Evolutionary conservation across 1,284 basidiomycete species (phyloP), one percentile per base, ranked within the genome.

Genomic region (Nidula niveotomentosa): DNA sequence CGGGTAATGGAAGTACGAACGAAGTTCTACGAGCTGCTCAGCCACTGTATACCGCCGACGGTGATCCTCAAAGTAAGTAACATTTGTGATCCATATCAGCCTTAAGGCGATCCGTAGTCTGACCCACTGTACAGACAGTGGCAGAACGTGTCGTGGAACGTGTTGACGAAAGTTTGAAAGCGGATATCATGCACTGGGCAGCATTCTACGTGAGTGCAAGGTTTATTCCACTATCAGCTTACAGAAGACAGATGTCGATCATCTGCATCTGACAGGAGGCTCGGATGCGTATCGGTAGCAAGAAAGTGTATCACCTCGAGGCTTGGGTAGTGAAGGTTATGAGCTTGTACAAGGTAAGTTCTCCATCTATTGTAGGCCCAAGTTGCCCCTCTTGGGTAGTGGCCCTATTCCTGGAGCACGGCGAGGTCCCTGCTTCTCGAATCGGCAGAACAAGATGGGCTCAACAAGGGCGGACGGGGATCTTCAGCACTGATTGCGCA

Each of bases 11-110:
- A 94, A 66, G 91, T 98, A 8, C 84, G 97, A 53, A 83, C 84
- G 37, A 98, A 96, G 74, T 81, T 98, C 51, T 99, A 99, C 70
- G 97, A 99, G 73, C 79, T 99, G 48, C 78, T 99, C 56, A 94
- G 92, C 57, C 97, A 99, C 69, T 98, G 96, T 69, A 98, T 99
- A 69, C 97, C 97, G n/a, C 91, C 97, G 1, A 91, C 91, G 0
- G 76, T 96, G 44, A 86, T 98, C 48, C 71, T 98, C 48, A 94
- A 96, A 82, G 94, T 94, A 53, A 53, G 76, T 49, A 36, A 36
- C 10, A 17, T 45, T 47, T 56, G 45, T n/a, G 9, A 13, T 46
- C 18, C 10, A n/a, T 23, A 46, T 46, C n/a, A n/a, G 12, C 18
- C 23, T 41, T 10, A 41, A 41, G 37, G 12, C 37, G 37, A 41